These are phyloP conservation scores for Pythium phragmiticola DNA, from an alignment of 352 stramenopile species.

Conservation along the genomic window DNA sequence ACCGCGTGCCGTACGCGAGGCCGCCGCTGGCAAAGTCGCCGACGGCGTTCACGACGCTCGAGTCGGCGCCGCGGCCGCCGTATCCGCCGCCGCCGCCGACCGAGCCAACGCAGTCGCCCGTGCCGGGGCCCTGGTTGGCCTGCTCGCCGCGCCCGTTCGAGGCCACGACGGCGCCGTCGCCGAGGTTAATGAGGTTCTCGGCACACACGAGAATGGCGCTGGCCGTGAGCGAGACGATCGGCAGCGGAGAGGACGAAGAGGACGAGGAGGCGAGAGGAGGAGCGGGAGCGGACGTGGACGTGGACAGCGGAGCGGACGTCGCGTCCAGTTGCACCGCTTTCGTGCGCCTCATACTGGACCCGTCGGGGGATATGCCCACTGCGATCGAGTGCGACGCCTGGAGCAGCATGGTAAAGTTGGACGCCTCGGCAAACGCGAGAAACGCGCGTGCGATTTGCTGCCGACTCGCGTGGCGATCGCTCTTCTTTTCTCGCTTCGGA, in stretches of 20 bases:
- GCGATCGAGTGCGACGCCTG: slow-evolving; percentile 51
- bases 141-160: slow-evolving; percentile 61
- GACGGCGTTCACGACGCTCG: slow-evolving; percentile 45
- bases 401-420: slow-evolving; percentile 69
- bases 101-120: slow-evolving; percentile 51
- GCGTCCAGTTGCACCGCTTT: background rate
- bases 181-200: slow-evolving; percentile 45
- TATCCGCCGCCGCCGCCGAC: slow-evolving; percentile 71
- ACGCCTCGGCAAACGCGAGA: slow-evolving; percentile 7
- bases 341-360: background rate
- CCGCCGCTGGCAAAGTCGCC: slow-evolving; percentile 65
- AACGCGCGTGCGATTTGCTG: background rate
- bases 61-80: slow-evolving; percentile 68
- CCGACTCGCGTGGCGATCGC: background rate
- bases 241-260: background rate
- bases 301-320: background rate
- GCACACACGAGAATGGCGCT: slow-evolving; percentile 66
- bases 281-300: background rate
- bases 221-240: slow-evolving; percentile 38
- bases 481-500: slow-evolving; percentile 15
- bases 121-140: slow-evolving; percentile 63
- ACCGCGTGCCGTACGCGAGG: slow-evolving; percentile 63
- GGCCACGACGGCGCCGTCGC: slow-evolving; percentile 39
- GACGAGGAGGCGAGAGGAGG: background rate
- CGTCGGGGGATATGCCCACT: slow-evolving; percentile 29